Percentiles rank a stretch among this genome's conserved stretches.
Evolutionary conservation across 345 rosid species (phyloP).

Genomic region (Dovyalis caffra): DNA sequence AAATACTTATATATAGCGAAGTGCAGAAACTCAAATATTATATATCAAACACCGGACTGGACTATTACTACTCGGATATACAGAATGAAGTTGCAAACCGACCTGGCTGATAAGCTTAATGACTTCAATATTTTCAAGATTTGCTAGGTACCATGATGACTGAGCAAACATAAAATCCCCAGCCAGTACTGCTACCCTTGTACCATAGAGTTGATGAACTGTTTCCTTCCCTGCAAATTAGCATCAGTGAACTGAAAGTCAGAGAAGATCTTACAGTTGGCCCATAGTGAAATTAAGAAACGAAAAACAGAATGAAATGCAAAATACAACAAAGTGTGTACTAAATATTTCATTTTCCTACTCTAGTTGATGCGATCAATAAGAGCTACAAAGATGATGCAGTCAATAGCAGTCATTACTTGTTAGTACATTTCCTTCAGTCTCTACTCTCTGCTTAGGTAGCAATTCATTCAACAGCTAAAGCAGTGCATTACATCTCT

Average conservation of each 20-base stretch:
- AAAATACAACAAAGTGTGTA: neutral
- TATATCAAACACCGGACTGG: neutral
- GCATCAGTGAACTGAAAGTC: neutral
- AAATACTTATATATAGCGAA: neutral
- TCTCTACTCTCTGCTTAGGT: neutral
- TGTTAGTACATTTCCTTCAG: neutral
- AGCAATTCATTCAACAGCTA: neutral
- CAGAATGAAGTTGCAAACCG: neutral
- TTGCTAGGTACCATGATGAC: conserved; percentile 96
- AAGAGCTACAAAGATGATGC: neutral
- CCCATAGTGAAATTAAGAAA: too few species aligned
- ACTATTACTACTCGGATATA: neutral
- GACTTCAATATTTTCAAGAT: conserved; percentile 89
- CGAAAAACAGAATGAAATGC: neutral
- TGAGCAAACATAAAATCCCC: conserved; percentile 99
- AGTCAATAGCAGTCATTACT: neutral
- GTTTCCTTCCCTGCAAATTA: conserved; percentile 67
- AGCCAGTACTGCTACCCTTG: conserved; percentile 86
- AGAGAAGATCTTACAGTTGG: neutral
- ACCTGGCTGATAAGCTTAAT: conserved; percentile 98
- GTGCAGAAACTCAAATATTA: neutral
- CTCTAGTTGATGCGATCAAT: neutral
- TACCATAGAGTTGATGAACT: conserved; percentile 77
- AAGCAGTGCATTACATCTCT: neutral
- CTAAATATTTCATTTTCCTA: neutral